Base-by-base conservation (phyloP, 177 flowering plant genomes). In the Vitis hybrid region DNA sequence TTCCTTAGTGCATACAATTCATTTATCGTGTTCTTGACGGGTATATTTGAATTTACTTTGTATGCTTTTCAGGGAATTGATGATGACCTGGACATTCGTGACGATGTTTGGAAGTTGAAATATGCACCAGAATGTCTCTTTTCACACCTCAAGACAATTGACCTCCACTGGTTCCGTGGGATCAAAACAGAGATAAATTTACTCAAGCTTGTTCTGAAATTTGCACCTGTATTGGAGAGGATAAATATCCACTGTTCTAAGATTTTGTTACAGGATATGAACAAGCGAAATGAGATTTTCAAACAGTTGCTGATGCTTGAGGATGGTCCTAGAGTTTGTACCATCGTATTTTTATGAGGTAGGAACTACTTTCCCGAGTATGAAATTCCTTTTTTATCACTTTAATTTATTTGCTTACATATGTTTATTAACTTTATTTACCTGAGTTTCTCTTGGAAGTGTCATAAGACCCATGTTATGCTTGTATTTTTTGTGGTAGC, bases 171-270 rank as follows among this genome's bases (percentile, higher is more conserved):
- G 10, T 62, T 73, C 61, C 15, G 12, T 63, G 74, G 74, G 50
- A 53, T 49, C 18, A 9, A 60, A 15, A 11, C 19, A 1, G 76
- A 75, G 53, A 22, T 72, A 1, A 59, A 48, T 48, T 51, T 67
- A 11, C 20, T 75, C 3, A n/a, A 52, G 1, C 22, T 51, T 51
- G 53, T 76, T 18, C 60, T 75, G 72, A 66, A 75, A 49, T 65
- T 39, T 70, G 74, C 81, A 49, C 31, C 6, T 48, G 62, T 55
- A 11, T 68, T 78, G 75, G 70, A 75, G 62, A 66, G 66, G 26
- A 59, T 78, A 53, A 51, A 57, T 48, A 12, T 74, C 11, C 22
- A 1, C 19, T 70, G 18, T 22, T 63, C 67, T n/a, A 52, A 58
- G 55, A 63, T 1, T n/a, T 29, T 70, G 5, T 22, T 3, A 2